Evolutionary conservation across 805 yeast genomes (phyloP).

Genomic region (Yamadazyma takamatsuzukensis): DNA sequence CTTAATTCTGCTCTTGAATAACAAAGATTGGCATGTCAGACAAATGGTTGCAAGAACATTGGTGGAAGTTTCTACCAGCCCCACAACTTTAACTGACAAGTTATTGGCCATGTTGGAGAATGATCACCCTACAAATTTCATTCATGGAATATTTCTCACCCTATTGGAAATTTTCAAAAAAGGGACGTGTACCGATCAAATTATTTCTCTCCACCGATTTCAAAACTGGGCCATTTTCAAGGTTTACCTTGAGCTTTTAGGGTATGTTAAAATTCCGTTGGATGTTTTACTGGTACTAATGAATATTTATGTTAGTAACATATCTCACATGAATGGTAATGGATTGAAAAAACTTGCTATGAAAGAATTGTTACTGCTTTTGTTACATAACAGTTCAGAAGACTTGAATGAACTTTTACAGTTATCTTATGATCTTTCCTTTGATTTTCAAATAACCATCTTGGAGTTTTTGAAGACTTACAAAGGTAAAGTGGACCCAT

Average conservation of each 20-base stretch:
- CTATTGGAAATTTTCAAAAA: constrained; percentile 16
- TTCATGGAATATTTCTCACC: constrained; percentile 61
- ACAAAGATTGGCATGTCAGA: constrained; percentile 74
- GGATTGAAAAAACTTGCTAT: constrained; percentile 10
- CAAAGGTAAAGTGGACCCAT: too few relatives aligned
- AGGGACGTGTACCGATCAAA: background rate
- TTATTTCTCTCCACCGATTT: constrained; percentile 1
- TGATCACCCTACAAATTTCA: constrained; percentile 9
- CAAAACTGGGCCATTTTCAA: constrained; percentile 31
- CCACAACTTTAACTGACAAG: constrained; percentile 55
- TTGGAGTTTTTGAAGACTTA: constrained; percentile 5
- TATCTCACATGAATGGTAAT: constrained; percentile 16
- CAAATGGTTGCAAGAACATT: constrained; percentile 80
- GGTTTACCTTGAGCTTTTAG: constrained; percentile 21
- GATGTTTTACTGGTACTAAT: constrained; percentile 10
- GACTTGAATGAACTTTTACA: constrained; percentile 2
- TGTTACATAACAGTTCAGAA: background rate
- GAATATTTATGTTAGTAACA: constrained; percentile 34
- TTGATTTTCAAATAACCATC: constrained; percentile 2
- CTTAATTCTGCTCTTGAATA: constrained; percentile 46
- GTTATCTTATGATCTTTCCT: background rate
- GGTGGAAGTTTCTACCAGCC: constrained; percentile 28
- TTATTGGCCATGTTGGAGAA: constrained; percentile 36
- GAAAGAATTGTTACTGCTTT: constrained; percentile 4
- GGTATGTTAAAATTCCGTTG: constrained; percentile 3